Base-by-base conservation (phyloP, 768 basidiomycete genomes). In the Amanita jacksonii region DNA sequence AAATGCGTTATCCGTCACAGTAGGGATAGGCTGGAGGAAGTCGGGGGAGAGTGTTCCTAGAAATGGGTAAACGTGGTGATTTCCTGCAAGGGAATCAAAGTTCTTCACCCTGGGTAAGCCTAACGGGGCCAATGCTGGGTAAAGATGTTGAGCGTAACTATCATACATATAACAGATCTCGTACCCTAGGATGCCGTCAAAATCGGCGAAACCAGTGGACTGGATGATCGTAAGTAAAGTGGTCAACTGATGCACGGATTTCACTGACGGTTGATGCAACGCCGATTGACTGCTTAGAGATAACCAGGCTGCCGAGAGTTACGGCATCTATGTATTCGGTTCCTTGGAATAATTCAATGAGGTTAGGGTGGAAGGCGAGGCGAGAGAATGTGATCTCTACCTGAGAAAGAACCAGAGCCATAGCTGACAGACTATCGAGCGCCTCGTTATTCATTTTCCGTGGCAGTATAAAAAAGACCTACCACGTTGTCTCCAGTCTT, bases 171-270 rank as follows among this genome's bases (percentile, higher is more conserved):
- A 44, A 25, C 50, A 12, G 18, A 8, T 3, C 10, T 28, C 65
- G 23, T 58, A 80, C 77, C 81, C 80, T 18, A 83, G 49, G 48
- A 84, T 81, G 8, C 81, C 81, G 51, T 83, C 81, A 15, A 74
- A 66, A 28, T 69, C 73, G 0, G 47, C 24, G 54, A 75, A 73
- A 4, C 73, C 80, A 3, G 42, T 23, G 0, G 74, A 66, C 60
- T 58, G 22, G 6, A n/a, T 24, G 38, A 43, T 2, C 5, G 6
- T 22, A 15, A 5, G 25, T 20, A 38, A 24, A 22, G n/a, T 12
- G 32, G 4, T 15, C n/a, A 19, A 36, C 32, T 16, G n/a, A 3
- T 3, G 12, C 4, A 18, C n/a, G 16, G 10, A 5, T 2, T 6
- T 23, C n/a, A n/a, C 50, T 38, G n/a, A 63, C 64, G 0, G 18